Evolutionary conservation across 306 rosid species (phyloP).

Genomic region (Betula pendula): DNA sequence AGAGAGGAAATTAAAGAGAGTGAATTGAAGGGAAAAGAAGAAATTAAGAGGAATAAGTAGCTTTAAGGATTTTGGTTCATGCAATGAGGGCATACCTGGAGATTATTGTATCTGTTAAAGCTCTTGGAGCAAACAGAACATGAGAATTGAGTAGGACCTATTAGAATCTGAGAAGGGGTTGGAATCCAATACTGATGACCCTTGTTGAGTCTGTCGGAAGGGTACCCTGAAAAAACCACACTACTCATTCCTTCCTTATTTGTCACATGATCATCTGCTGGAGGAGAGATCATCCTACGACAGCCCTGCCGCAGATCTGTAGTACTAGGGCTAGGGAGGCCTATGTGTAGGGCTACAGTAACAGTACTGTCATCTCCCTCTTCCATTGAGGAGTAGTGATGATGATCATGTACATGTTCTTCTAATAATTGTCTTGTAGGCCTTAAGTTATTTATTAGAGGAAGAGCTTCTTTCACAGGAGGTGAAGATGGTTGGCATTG

Average conservation of each 20-base stretch:
- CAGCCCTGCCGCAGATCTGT: constrained; percentile 25
- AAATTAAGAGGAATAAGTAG: neutral
- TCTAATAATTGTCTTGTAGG: constrained; percentile 22
- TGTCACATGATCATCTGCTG: constrained; percentile 16
- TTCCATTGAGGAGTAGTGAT: constrained; percentile 26
- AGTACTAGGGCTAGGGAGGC: constrained; percentile 55
- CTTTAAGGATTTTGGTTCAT: neutral
- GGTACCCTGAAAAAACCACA: constrained; percentile 36
- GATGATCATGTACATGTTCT: too few relatives aligned
- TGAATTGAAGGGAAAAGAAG: too few relatives aligned
- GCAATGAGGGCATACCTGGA: constrained; percentile 55
- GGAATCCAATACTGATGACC: constrained; percentile 88
- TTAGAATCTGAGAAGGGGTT: constrained; percentile 80
- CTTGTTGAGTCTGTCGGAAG: constrained; percentile 46
- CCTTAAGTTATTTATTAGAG: constrained; percentile 58
- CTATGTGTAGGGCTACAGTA: constrained; percentile 58
- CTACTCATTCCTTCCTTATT: constrained; percentile 25
- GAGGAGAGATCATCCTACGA: constrained; percentile 29
- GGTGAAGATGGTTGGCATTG: constrained; percentile 37
- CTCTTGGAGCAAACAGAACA: constrained; percentile 77
- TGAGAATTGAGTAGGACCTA: constrained; percentile 82
- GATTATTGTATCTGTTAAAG: constrained; percentile 88
- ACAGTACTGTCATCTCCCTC: constrained; percentile 26
- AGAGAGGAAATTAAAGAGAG: too few relatives aligned
- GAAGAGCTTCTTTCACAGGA: constrained; percentile 58